Percentiles rank a stretch among this genome's conserved stretches.
Conservation (phyloP, 2,329 filamentous ascomycete species). For the Ophiostoma sp. region DNA sequence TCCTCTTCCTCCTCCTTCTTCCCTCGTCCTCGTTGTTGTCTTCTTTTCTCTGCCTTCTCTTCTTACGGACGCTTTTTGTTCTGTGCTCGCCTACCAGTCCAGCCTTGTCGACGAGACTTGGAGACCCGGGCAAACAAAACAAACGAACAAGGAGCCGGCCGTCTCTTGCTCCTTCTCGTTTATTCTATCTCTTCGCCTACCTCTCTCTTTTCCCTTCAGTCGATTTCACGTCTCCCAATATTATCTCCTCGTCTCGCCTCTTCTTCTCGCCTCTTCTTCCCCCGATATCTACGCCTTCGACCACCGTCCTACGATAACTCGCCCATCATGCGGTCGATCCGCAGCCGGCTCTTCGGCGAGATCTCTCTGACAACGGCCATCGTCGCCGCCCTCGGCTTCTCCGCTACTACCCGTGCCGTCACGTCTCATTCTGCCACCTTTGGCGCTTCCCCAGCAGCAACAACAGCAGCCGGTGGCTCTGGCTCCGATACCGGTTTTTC, state of each 20-base stretch:
- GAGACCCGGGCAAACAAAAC: neutral
- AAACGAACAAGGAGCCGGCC: neutral
- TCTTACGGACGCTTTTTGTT: neutral
- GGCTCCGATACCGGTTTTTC: neutral
- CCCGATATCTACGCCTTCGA: neutral
- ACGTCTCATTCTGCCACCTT: neutral
- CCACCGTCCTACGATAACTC: neutral
- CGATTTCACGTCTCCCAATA: neutral
- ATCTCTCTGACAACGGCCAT: constrained; percentile 8
- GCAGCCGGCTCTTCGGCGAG: constrained; percentile 3
- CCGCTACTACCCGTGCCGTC: neutral
- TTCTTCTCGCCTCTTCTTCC: neutral
- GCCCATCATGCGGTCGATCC: neutral
- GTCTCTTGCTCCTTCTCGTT: neutral
- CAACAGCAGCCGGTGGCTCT: neutral
- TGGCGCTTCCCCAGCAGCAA: neutral
- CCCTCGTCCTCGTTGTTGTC: neutral
- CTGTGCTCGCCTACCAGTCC: neutral
- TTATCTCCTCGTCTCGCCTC: neutral
- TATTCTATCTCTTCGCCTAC: neutral
- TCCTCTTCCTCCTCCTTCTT: neutral
- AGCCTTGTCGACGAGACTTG: neutral
- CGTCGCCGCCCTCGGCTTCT: neutral
- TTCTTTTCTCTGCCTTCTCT: neutral
- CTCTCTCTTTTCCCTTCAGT: neutral